These are phyloP conservation scores for Blepharisma japonicum DNA, from an alignment of 73 alveolate genomes.

Conservation along the genomic window DNA sequence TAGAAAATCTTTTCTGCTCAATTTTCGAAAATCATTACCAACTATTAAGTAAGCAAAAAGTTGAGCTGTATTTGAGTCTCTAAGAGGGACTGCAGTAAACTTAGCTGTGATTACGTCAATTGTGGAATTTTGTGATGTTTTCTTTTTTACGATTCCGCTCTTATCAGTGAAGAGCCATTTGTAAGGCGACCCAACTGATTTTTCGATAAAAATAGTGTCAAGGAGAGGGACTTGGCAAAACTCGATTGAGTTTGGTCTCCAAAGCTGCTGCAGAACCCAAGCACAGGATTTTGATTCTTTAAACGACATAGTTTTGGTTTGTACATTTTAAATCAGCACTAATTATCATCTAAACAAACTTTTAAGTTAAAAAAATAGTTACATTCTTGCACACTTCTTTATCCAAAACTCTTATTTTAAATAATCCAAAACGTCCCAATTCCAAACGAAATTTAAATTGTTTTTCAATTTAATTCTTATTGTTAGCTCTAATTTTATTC, in stretches of 20 bases:
- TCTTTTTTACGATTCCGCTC: conserved; percentile 7
- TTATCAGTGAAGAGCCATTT: conserved; percentile 26
- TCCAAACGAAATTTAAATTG: too few species aligned
- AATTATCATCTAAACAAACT: too few species aligned
- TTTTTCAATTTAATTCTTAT: too few species aligned
- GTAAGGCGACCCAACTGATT: not conserved
- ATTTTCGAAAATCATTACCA: conserved; percentile 5
- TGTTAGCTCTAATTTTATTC: too few species aligned
- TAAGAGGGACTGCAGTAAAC: not conserved
- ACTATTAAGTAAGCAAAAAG: not conserved
- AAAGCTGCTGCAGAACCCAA: not conserved
- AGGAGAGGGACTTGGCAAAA: not conserved
- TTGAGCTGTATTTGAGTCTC: not conserved
- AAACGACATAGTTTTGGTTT: not conserved
- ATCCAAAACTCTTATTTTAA: too few species aligned
- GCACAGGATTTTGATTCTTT: conserved; percentile 22
- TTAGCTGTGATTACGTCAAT: not conserved
- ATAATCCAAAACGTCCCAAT: too few species aligned
- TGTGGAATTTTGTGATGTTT: conserved; percentile 1
- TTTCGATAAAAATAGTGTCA: conserved; percentile 4
- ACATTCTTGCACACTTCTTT: too few species aligned
- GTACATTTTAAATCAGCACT: too few species aligned
- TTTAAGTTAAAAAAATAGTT: too few species aligned
- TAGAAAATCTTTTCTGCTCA: not conserved
- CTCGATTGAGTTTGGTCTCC: conserved; percentile 12